These are phyloP conservation scores for Apiospora pterosperma DNA, from an alignment of 2,329 filamentous ascomycete genomes.

Conservation along the genomic window DNA sequence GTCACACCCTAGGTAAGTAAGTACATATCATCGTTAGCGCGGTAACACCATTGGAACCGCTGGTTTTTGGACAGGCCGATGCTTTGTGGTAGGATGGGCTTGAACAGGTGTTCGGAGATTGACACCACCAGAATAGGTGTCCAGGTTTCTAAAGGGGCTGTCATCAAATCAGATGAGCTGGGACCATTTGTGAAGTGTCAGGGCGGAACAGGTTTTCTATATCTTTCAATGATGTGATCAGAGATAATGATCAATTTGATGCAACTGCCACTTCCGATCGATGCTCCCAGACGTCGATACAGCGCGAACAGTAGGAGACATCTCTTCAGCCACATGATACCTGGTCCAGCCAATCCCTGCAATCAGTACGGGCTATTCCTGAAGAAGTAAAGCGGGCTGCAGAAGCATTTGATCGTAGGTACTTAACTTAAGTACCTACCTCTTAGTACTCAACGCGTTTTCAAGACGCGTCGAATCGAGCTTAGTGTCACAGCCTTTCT, in stretches of 20 bases:
- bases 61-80: background rate
- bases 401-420: background rate
- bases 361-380: background rate
- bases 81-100: background rate
- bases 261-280: background rate
- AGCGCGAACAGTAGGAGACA: too few relatives aligned
- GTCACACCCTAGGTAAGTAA: background rate
- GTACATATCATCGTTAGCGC: background rate
- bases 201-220: background rate
- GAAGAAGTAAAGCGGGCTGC: background rate
- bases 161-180: background rate
- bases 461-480: background rate
- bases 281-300: too few relatives aligned
- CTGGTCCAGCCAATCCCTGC: background rate
- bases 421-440: too few relatives aligned
- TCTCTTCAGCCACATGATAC: background rate
- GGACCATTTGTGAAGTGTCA: too few relatives aligned
- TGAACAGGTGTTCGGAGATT: background rate
- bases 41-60: background rate
- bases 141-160: background rate
- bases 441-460: background rate
- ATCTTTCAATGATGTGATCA: background rate
- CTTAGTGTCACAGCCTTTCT: background rate
- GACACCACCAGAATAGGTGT: background rate
- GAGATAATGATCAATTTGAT: background rate